Conservation (phyloP, 2,329 filamentous ascomycete genomes). For the Cladophialophora chaetospira region DNA sequence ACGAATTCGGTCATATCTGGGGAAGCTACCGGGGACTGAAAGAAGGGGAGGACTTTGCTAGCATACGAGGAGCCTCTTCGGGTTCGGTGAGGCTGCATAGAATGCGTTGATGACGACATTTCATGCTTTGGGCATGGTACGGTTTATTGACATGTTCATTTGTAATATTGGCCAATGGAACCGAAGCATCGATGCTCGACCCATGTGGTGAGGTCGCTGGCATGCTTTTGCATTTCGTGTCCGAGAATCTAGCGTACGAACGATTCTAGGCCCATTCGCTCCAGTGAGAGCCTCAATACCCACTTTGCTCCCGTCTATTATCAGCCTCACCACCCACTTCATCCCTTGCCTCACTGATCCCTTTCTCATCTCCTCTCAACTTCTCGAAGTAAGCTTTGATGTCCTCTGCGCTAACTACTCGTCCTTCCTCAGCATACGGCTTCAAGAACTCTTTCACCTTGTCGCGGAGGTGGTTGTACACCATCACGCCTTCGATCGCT, state of each 20-base stretch:
- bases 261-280: not conserved
- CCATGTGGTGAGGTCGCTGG: no score
- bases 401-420: constrained; percentile 88
- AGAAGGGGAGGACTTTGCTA: no score
- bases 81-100: no score
- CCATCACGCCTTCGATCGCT: constrained; percentile 96
- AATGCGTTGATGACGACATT: not conserved
- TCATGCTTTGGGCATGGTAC: not conserved
- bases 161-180: not conserved
- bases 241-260: no score
- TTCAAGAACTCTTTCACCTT: constrained; percentile 93
- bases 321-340: not conserved
- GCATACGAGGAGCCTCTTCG: no score
- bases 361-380: constrained; percentile 81
- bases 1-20: no score
- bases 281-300: constrained; percentile 12
- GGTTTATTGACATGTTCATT: not conserved
- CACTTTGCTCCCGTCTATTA: constrained; percentile 25
- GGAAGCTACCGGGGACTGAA: no score
- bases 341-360: constrained; percentile 60
- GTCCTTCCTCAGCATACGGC: constrained; percentile 88
- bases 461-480: constrained; percentile 94
- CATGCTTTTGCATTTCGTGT: no score
- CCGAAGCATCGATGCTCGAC: not conserved
- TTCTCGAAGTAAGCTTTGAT: constrained; percentile 97